phyloP scores from a whole-genome alignment of 2,329 filamentous ascomycete genomes.

The Peltaster fructicola region DNA sequence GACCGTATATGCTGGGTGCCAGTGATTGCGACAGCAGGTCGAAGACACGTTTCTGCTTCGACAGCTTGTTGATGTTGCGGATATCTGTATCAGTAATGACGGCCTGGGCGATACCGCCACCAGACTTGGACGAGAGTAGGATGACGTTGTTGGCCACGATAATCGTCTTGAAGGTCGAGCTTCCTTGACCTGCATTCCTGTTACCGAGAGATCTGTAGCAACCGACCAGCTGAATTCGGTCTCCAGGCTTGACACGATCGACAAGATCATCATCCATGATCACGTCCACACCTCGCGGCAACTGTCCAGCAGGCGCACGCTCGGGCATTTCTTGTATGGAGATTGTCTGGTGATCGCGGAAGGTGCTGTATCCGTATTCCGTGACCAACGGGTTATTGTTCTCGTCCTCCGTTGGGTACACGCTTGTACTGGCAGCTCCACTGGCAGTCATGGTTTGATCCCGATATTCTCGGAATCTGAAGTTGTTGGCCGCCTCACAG shows the following conservation, averaged over 20 bases:
- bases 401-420: slow-evolving; percentile 87
- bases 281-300: slow-evolving; percentile 88
- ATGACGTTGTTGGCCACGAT: slow-evolving; percentile 92
- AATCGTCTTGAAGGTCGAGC: slow-evolving; percentile 84
- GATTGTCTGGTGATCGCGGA: slow-evolving; percentile 91
- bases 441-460: slow-evolving; percentile 94
- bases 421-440: slow-evolving; percentile 71
- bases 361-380: slow-evolving; percentile 90
- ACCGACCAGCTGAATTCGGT: slow-evolving; percentile 91
- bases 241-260: slow-evolving; percentile 84
- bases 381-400: slow-evolving; percentile 84
- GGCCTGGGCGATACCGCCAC: slow-evolving; percentile 79
- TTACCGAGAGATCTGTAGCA: slow-evolving; percentile 91
- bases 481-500: slow-evolving; percentile 71
- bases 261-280: slow-evolving; percentile 94
- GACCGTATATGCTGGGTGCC: slow-evolving; percentile 89
- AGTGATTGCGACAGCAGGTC: slow-evolving; percentile 85
- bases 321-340: slow-evolving; percentile 99
- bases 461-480: slow-evolving; percentile 76
- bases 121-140: slow-evolving; percentile 85
- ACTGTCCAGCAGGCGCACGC: slow-evolving; percentile 80
- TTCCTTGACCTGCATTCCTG: slow-evolving; percentile 76
- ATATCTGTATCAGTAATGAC: slow-evolving; percentile 93
- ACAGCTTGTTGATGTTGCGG: slow-evolving; percentile 93
- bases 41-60: slow-evolving; percentile 88